Conservation (phyloP, 208 protist genomes). For the Leishmania major region DNA sequence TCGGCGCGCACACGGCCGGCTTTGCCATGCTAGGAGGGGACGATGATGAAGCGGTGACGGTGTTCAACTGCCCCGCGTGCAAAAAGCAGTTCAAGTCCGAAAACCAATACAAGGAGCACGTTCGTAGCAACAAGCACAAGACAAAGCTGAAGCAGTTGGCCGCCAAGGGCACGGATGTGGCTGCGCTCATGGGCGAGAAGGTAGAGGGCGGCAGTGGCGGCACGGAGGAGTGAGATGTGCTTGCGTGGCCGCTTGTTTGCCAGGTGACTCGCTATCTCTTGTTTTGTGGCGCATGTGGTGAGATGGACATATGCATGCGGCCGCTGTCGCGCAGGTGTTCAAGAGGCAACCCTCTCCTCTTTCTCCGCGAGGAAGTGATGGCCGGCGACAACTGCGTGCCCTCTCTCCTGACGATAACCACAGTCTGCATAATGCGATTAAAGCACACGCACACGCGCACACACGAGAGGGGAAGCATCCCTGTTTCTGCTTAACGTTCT, state of each 20-base stretch:
- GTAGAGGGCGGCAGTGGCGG: neutral
- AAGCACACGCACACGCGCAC: neutral
- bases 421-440: neutral
- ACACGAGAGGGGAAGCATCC: neutral
- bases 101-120: conserved; percentile 87
- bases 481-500: neutral
- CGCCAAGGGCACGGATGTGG: conserved; percentile 75
- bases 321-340: neutral
- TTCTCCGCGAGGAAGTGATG: neutral
- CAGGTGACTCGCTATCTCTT: neutral
- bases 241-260: neutral
- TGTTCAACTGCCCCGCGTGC: conserved; percentile 82
- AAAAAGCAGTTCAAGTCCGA: conserved; percentile 88
- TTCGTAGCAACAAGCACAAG: conserved; percentile 91
- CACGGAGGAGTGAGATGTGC: neutral
- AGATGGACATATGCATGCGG: neutral
- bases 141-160: conserved; percentile 85
- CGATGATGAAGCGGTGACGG: conserved; percentile 16
- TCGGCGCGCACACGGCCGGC: conserved; percentile 44
- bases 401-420: neutral
- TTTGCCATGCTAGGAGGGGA: conserved; percentile 75
- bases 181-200: conserved; percentile 67
- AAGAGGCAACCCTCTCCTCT: neutral
- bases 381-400: neutral
- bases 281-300: neutral